Base-by-base conservation (phyloP, 129 eudicot genomes). In the Pseudognaphalium luteoalbum region DNA sequence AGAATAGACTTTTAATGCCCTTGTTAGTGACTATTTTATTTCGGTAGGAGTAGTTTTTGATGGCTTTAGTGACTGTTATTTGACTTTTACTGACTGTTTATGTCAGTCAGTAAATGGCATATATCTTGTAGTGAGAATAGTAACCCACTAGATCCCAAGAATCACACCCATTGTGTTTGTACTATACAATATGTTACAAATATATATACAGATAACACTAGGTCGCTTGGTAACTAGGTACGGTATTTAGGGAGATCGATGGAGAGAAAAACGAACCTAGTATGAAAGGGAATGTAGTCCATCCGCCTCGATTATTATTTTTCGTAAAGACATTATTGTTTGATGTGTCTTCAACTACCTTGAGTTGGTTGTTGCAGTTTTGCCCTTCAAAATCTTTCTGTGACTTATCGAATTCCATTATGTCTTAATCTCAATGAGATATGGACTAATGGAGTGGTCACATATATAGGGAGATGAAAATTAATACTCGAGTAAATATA, bases 331-430 rank as follows among this genome's bases (percentile, higher is more conserved):
- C 33, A 30, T 30, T 30, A 30, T 30, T 21, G 21, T 2, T 28
- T 39, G 29, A 34, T 34, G 29, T 30, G 44, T 29, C 76, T 51
- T 68, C 84, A 32, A 20, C 21, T 19, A 78, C 17, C 60, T 8
- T 25, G 8, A 4, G 73, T 52, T 70, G 78, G 66, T 70, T 61
- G 60, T 70, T 61, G 22, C 62, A 16, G 29, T 28, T 70, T 70
- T 81, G 22, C 25, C 44, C 85, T 51, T 75, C 60, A 42, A 56
- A 32, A 41, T 77, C 70, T 51, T 66, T 76, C 19, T 20, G 52
- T 22, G 21, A 33, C 25, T 16, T 3, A 34, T 51, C 12, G 35
- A 16, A 2, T 8, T 66, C 80, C 80, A 76, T 66, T 47, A 9
- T 41, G 14, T 28, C 62, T 62, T 2, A 32, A 15, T 47, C 22